Base-by-base conservation (phyloP, 2,329 filamentous ascomycete genomes). In the Monosporascus cannonballus region DNA sequence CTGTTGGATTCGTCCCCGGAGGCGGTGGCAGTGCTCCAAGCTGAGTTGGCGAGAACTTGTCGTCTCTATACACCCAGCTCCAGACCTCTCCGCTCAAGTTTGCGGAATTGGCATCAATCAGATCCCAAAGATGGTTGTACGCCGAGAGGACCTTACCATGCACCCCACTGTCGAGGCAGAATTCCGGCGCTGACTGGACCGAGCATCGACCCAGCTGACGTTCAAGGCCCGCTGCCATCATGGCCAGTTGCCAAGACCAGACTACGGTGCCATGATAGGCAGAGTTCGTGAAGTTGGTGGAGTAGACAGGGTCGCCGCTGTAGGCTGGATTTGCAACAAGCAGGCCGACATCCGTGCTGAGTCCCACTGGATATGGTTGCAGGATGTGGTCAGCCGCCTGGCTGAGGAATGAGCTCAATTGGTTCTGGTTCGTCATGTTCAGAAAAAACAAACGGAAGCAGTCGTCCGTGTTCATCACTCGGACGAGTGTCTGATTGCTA, bases 191-290 rank as follows among this genome's bases (percentile, higher is more conserved):
- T 20, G 76, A 76, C 8, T 22, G 42, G 42, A 62, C 50, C 9
- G 65, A 59, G 62, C 81, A 87, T 2, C 82, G 72, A 1, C 62
- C 73, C 5, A 86, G 71, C 58, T 86, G 83, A 2, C 73, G 66
- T 52, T 83, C 76, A 0, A 87, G 65, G 0, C 84, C 83, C 9
- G 75, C 75, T 0, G 79, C 83, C 78, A 86, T 84, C 76, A 86
- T 84, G 0, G 81, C 76, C 4, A 86, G 68, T 51, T 81, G 83
- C 81, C 82, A 87, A 45, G 75, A 76, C 83, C 82, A 86, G 1
- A 87, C 72, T 0, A 87, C 83, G 0, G 83, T 84, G 0, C 82
- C 83, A 52, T 86, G 83, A 57, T 84, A 87, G 0, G 77, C 79
- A 3, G 71, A 70, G n/a, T 75, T 79, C 1, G 79, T 79, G 56